phyloP scores from a whole-genome alignment of 1,284 basidiomycete genomes.

The Cutaneotrichosporon sp. region DNA sequence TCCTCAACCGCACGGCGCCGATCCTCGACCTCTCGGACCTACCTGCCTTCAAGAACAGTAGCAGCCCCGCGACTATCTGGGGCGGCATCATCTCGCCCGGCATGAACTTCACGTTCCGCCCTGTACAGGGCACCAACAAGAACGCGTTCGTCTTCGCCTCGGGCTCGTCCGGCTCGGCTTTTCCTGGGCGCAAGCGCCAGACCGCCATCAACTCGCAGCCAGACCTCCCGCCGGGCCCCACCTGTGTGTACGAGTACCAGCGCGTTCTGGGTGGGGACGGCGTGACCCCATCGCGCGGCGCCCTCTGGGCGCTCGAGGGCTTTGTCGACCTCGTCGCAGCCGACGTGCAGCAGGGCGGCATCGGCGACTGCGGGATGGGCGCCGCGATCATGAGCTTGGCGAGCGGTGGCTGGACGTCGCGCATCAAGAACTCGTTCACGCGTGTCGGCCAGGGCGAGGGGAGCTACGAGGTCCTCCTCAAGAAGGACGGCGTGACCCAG shows the following conservation, averaged over 20 bases:
- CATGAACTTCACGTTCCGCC: conserved; percentile 7
- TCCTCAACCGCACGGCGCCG: conserved; percentile 10
- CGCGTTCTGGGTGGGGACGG: conserved; percentile 27
- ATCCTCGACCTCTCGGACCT: conserved; percentile 5
- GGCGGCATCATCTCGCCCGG: conserved; percentile 10
- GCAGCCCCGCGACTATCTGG: conserved; percentile 8
- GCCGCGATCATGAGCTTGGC: conserved; percentile 23
- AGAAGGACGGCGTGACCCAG: conserved; percentile 21
- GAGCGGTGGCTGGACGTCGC: conserved; percentile 18
- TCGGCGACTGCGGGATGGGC: conserved; percentile 32
- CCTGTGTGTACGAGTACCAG: conserved; percentile 23
- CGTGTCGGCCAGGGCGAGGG: background rate
- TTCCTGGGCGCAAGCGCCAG: background rate
- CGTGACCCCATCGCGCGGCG: conserved; percentile 14
- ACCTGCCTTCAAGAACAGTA: conserved; percentile 2
- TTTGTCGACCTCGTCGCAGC: conserved; percentile 28
- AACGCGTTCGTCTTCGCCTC: conserved; percentile 8
- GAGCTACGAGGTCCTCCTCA: conserved; percentile 11
- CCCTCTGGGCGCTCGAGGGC: conserved; percentile 29
- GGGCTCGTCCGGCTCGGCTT: background rate
- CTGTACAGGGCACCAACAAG: conserved; percentile 19
- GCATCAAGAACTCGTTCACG: conserved; percentile 19
- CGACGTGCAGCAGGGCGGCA: conserved; percentile 26
- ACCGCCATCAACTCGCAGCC: conserved; percentile 1
- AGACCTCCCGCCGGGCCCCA: background rate